A percentile compares a stretch with the other conserved stretches of the same genome.
Conservation (phyloP, 2,329 filamentous ascomycete genomes). For the Juglanconis sp. region DNA sequence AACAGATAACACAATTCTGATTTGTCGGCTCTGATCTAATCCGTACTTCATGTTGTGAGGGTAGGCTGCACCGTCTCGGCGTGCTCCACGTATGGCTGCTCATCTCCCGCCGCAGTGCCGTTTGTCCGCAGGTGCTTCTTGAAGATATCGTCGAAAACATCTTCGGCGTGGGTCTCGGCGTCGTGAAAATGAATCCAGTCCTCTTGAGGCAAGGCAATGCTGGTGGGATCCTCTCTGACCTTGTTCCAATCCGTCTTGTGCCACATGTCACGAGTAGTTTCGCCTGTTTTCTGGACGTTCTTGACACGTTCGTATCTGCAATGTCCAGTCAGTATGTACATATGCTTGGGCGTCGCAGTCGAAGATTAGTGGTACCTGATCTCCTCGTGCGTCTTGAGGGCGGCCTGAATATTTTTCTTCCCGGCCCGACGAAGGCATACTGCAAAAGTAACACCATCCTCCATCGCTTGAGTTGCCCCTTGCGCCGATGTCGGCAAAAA, state of each 20-base stretch:
- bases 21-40: not conserved
- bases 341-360: not conserved
- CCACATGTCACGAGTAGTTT: constrained; percentile 50
- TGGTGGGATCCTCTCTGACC: constrained; percentile 44
- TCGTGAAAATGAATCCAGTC: constrained; percentile 53
- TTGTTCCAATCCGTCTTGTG: constrained; percentile 52
- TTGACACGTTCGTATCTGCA: constrained; percentile 42
- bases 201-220: constrained; percentile 46
- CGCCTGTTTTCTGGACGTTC: constrained; percentile 48
- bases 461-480: constrained; percentile 48
- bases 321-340: not conserved
- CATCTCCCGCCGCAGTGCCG: not conserved
- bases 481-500: constrained; percentile 47
- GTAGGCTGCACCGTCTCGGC: not conserved
- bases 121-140: constrained; percentile 22
- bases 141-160: constrained; percentile 33
- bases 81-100: not conserved
- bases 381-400: constrained; percentile 41
- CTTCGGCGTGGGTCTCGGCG: constrained; percentile 42
- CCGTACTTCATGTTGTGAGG: not conserved
- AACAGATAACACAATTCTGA: not conserved
- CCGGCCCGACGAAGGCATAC: constrained; percentile 39
- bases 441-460: constrained; percentile 47
- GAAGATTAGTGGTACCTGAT: constrained; percentile 29
- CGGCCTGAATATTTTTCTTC: constrained; percentile 34